phyloP scores from a whole-genome alignment of 1,284 basidiomycete species.

The Caloboletus firmus region DNA sequence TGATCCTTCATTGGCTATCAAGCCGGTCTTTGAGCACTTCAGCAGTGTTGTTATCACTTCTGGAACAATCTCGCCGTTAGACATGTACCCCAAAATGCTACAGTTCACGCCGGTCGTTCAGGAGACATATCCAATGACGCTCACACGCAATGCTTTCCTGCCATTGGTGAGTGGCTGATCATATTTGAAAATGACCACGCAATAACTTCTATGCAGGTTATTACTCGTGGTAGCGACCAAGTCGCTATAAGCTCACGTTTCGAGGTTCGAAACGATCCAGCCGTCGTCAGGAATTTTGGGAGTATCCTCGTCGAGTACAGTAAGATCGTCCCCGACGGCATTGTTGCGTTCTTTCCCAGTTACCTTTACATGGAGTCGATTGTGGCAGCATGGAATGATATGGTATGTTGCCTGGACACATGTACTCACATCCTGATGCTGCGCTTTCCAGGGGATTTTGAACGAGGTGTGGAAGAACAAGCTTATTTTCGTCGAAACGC shows the following conservation, averaged over 20 bases:
- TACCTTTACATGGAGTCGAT: constrained; percentile 99
- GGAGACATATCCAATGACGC: constrained; percentile 98
- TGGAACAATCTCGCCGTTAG: constrained; percentile 96
- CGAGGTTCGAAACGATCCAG: constrained; percentile 98
- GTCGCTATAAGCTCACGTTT: constrained; percentile 99
- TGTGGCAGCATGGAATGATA: constrained; percentile 99
- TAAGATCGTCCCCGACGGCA: constrained; percentile 98
- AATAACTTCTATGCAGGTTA: constrained; percentile 60
- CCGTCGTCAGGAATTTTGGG: constrained; percentile 98
- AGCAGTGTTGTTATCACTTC: constrained; percentile 99
- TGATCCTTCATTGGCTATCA: constrained; percentile 96
- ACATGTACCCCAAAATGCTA: constrained; percentile 99
- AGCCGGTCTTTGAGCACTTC: constrained; percentile 97
- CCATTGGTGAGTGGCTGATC: constrained; percentile 68
- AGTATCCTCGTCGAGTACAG: constrained; percentile 98
- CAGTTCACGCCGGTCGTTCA: constrained; percentile 97
- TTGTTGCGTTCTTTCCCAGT: constrained; percentile 99
- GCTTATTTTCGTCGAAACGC: constrained; percentile 98
- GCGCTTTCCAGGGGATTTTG: constrained; percentile 77
- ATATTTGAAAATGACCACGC: not conserved
- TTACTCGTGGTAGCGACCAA: constrained; percentile 97
- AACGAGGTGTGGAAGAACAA: constrained; percentile 99
- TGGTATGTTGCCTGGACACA: constrained; percentile 59
- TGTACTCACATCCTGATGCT: constrained; percentile 1
- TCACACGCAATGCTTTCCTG: constrained; percentile 94